These are phyloP conservation scores for Davidsoniella australis DNA, from an alignment of 2,329 filamentous ascomycete species.

Conservation along the genomic window DNA sequence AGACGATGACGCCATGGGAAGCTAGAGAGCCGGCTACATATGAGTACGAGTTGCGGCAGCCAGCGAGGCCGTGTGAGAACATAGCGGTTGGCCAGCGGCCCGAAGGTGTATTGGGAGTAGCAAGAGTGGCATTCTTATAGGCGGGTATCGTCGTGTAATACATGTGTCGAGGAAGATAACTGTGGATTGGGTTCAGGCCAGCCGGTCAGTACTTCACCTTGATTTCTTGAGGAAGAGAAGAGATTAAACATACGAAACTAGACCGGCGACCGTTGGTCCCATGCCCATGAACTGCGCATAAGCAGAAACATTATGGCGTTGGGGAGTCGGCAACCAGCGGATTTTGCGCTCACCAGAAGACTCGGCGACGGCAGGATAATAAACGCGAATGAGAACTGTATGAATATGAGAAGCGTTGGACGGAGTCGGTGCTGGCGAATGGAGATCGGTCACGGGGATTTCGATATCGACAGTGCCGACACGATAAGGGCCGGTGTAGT, in stretches of 20 bases:
- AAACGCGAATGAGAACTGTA: slow-evolving; percentile 67
- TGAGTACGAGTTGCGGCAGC: slow-evolving; percentile 71
- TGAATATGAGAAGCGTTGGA: slow-evolving; percentile 39
- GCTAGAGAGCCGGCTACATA: slow-evolving; percentile 63
- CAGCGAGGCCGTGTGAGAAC: slow-evolving; percentile 74
- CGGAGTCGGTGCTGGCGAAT: slow-evolving; percentile 35
- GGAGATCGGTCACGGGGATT: slow-evolving; percentile 46
- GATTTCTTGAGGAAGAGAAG: background rate
- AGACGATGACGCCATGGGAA: slow-evolving; percentile 63
- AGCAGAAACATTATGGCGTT: slow-evolving; percentile 54
- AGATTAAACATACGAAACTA: slow-evolving; percentile 36
- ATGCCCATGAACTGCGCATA: slow-evolving; percentile 64
- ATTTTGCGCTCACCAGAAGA: slow-evolving; percentile 37
- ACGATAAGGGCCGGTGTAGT: slow-evolving; percentile 60
- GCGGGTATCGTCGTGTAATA: slow-evolving; percentile 59
- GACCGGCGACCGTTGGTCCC: slow-evolving; percentile 35
- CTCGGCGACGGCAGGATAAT: slow-evolving; percentile 50
- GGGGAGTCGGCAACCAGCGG: slow-evolving; percentile 63
- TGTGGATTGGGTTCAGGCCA: slow-evolving; percentile 17
- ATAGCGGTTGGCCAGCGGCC: slow-evolving; percentile 63
- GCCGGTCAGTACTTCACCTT: background rate
- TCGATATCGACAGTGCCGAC: slow-evolving; percentile 71
- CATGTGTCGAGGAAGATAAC: slow-evolving; percentile 51
- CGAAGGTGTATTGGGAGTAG: slow-evolving; percentile 28
- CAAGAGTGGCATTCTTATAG: slow-evolving; percentile 51